Evolutionary conservation across 148 eudicot genomes (phyloP), one percentile per base, ranked within the genome.

Genomic region (Linanthus parryae): DNA sequence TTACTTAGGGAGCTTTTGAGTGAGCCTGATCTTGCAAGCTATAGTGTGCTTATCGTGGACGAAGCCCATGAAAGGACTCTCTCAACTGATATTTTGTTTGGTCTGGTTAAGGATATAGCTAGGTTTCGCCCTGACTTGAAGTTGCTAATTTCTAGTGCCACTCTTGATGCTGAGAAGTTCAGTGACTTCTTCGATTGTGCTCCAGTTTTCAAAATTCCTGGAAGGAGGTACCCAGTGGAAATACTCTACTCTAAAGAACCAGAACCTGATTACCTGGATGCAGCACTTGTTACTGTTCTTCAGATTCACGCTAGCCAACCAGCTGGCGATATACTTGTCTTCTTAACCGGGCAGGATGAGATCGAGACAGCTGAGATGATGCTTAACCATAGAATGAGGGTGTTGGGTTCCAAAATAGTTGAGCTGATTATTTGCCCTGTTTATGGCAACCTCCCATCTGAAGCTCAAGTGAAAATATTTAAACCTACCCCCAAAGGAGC

Each of bases 401-500:
- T 91, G 23, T 73, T 84, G 22, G 94, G 94, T 19, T 80, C 92
- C 15, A 88, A 78, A 67, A 88, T 88, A 50, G 79, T 83, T 1
- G 96, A 88, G 57, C 82, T 88, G 22, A 84, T 84, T 37, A 81
- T 88, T 58, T 88, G 88, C 60, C 96, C 96, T 1, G 84, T 88
- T 24, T 84, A 83, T 73, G 92, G 92, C 26, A 88, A 88, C 52
- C 66, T 88, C 27, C 96, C 96, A 0, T 83, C 85, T 14, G 92
- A 88, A 50, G 41, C 78, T 55, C 96, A 88, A 56, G 78, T 85
- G 0, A 84, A 83, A 53, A 78, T 84, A 57, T 88, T 88, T 61
- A 85, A 88, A 61, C 83, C 85, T 17, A 84, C 94, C 48, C 96
- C 88, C 3, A 88, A 84, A 76, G 94, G 96, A 36, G 85, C 94